Conservation (phyloP, 164 flowering plant species). For the Magnolia kwangsiensis region DNA sequence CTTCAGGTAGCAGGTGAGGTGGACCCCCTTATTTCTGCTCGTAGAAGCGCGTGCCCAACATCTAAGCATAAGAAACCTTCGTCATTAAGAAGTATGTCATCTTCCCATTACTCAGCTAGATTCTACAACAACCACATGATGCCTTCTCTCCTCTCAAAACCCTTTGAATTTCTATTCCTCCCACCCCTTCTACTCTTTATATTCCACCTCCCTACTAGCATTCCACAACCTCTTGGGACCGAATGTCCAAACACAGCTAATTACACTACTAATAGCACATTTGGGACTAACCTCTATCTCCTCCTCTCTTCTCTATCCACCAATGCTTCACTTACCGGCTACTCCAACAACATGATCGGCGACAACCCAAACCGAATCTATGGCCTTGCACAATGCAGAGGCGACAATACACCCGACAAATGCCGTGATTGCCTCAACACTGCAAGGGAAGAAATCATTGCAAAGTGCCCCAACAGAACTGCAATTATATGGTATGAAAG, state of each 20-base stretch:
- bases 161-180: background rate
- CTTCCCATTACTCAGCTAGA: no score
- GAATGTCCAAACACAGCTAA: constrained; percentile 5
- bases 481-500: constrained; percentile 22
- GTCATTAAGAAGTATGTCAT: no score
- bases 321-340: constrained; percentile 13
- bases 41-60: no score
- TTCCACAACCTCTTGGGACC: background rate
- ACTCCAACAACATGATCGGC: constrained; percentile 22
- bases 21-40: no score
- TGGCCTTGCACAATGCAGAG: constrained; percentile 21
- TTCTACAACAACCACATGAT: no score
- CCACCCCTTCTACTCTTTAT: background rate
- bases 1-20: no score
- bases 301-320: constrained; percentile 15
- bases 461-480: constrained; percentile 2
- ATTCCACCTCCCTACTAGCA: background rate
- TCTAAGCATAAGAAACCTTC: no score
- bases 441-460: background rate
- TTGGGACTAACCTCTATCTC: constrained; percentile 12
- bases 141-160: background rate
- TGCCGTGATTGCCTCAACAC: constrained; percentile 14
- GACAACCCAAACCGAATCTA: constrained; percentile 11
- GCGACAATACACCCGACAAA: constrained; percentile 5
- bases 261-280: constrained; percentile 13